Evolutionary conservation across 805 yeast genomes (phyloP), one percentile per base, ranked within the genome.

Genomic region (Priceomyces fermenticarens): DNA sequence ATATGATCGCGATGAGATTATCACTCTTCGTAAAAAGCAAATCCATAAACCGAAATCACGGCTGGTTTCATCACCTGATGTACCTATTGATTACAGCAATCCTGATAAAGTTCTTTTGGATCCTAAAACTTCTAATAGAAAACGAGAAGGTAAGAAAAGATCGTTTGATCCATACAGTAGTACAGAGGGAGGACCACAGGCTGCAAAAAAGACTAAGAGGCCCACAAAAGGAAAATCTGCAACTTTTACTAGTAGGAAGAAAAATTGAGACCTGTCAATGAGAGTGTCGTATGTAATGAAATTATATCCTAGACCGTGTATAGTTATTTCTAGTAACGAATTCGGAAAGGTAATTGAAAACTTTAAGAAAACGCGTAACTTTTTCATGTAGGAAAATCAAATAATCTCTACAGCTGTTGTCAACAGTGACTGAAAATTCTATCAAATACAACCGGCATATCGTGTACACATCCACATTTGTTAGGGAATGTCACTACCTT

Each of bases 401-500:
- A 20, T 20, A 4, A 20, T n/a, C 25, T 20, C 8, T 20, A 20
- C 25, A 5, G 25, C 25, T 20, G 25, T 20, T 20, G 25, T 20
- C n/a, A 20, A 20, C 25, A 4, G 25, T 20, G 25, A 20, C 4
- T 20, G 8, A 20, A 20, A 20, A 5, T 20, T 20, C 25, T 20
- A 20, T 8, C 8, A 8, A 20, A 8, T 5, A 20, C 25, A 20
- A 20, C 4, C 8, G 4, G 25, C 25, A 20, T 20, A 20, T 20
- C 25, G 25, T 20, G 7, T 20, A 20, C 4, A 20, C 25, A 20
- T 20, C 25, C 25, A 20, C 4, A 8, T 8, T 20, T 20, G 7
- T 8, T 20, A 20, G 25, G 25, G 10, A n/a, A 85, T 85, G 95
- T 75, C 88, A 4, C 66, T 85, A 23, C 89, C 91, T 3, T 55